phyloP scores from a whole-genome alignment of 2,329 filamentous ascomycete species.

The Cryoendolithus antarcticus region DNA sequence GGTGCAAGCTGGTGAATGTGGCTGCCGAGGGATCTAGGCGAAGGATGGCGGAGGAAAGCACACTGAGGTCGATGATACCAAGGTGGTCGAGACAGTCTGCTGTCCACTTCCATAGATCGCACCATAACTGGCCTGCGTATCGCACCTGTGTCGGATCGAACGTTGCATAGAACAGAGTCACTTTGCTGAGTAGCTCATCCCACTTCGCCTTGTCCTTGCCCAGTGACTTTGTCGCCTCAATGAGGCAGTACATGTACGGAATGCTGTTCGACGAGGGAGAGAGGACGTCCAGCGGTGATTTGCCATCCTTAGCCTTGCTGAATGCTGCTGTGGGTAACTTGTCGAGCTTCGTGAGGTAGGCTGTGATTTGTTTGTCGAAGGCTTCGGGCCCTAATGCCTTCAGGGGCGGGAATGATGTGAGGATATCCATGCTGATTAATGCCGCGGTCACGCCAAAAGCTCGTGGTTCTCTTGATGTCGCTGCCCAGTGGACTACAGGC shows the following conservation, averaged over 20 bases:
- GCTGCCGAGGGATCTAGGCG: constrained; percentile 54
- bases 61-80: constrained; percentile 17
- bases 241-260: constrained; percentile 45
- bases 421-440: too few relatives aligned
- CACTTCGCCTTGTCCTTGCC: constrained; percentile 21
- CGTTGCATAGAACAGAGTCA: constrained; percentile 34
- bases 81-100: constrained; percentile 5
- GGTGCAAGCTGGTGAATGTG: constrained; percentile 54
- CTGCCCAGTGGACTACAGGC: too few relatives aligned
- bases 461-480: too few relatives aligned
- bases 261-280: constrained; percentile 48
- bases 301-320: constrained; percentile 26
- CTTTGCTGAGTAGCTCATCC: constrained; percentile 34
- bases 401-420: constrained; percentile 21
- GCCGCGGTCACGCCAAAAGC: too few relatives aligned
- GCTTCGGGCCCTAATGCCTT: constrained; percentile 22
- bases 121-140: constrained; percentile 39
- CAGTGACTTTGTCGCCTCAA: constrained; percentile 17
- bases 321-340: constrained; percentile 22
- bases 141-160: constrained; percentile 45
- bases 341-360: constrained; percentile 24
- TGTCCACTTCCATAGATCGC: constrained; percentile 29
- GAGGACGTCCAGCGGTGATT: constrained; percentile 33
- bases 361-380: constrained; percentile 26
- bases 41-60: constrained; percentile 42